Conservation (phyloP, 495 filamentous ascomycete species). For the Trichocladium uniseriatum region DNA sequence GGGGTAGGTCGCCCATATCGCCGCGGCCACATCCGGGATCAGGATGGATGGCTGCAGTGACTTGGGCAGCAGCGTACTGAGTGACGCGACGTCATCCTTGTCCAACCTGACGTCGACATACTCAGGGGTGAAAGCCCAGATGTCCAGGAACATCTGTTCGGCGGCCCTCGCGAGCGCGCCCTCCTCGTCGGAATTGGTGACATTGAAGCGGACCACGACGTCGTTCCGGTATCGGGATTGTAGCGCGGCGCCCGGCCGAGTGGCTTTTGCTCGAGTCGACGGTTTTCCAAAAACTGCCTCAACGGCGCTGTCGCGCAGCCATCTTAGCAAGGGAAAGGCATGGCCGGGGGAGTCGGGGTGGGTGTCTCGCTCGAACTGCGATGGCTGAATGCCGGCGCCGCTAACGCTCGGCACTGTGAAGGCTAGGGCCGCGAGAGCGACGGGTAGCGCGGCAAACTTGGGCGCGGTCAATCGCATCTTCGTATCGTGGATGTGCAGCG, state of each 20-base stretch:
- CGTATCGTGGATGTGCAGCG: neutral
- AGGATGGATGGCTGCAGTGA: conserved; percentile 70
- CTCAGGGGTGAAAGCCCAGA: conserved; percentile 76
- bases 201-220: conserved; percentile 80
- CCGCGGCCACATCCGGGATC: conserved; percentile 72
- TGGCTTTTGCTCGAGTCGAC: conserved; percentile 17
- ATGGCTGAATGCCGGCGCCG: conserved; percentile 16
- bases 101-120: conserved; percentile 83
- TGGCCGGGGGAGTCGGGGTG: conserved; percentile 3
- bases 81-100: conserved; percentile 66
- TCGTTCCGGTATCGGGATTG: conserved; percentile 65
- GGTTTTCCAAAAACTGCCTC: conserved; percentile 52
- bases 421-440: conserved; percentile 16
- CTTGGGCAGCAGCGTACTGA: conserved; percentile 70
- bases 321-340: conserved; percentile 38
- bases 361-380: conserved; percentile 3
- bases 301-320: conserved; percentile 56
- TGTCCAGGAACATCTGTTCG: conserved; percentile 70
- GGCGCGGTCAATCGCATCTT: conserved; percentile 23
- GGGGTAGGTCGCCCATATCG: conserved; percentile 71
- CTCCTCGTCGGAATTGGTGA: conserved; percentile 61
- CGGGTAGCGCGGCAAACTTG: conserved; percentile 8
- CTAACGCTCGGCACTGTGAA: conserved; percentile 16
- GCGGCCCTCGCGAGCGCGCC: conserved; percentile 62
- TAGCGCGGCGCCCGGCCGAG: conserved; percentile 39